Evolutionary conservation across 345 rosid species (phyloP), one percentile per base, ranked within the genome.

Genomic region (Mallotus nudiflorus): DNA sequence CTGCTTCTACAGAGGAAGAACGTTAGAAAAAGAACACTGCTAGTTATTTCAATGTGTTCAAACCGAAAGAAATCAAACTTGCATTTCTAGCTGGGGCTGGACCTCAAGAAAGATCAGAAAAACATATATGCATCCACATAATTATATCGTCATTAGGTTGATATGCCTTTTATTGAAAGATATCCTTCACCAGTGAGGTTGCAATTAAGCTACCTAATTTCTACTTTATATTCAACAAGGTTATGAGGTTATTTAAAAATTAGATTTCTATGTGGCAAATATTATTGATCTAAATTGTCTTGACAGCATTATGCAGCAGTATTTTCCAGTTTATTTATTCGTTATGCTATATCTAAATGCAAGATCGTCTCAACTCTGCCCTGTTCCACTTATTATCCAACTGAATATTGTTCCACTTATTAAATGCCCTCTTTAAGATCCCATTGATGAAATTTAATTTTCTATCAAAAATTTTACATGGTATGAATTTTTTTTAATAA

Each of bases 71-170:
- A 73, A 70, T 94, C 64, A 83, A 97, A 73, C 91, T 94, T 35
- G 97, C 98, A 5, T 90, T 94, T 72, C 53, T 94, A 14, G 92
- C 97, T 0, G 98, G 98, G 29, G 97, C 96, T 24, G 98, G 98
- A 69, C 98, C 91, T 74, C 98, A 91, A 93, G 98, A 91, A 83
- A 71, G 75, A 72, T 53, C 35, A 2, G 5, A 44, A 51, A 70
- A 48, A 22, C 14, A 19, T 16, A 51, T 29, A 8, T 62, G 44
- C 29, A 27, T 68, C 14, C 20, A 27, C 22, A 40, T 25, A 29
- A 53, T 51, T 3, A 14, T 18, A 53, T 48, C 67, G n/a, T 0
- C 27, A 20, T 20, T n/a, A 57, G 52, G 22, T 11, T 40, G 31
- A 42, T 5, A 19, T 12, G 8, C 66, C 18, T 5, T 19, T 3